Evolutionary conservation across 495 filamentous ascomycete genomes (phyloP), one percentile per base, ranked within the genome.

Genomic region (Bathelium albidoporum): DNA sequence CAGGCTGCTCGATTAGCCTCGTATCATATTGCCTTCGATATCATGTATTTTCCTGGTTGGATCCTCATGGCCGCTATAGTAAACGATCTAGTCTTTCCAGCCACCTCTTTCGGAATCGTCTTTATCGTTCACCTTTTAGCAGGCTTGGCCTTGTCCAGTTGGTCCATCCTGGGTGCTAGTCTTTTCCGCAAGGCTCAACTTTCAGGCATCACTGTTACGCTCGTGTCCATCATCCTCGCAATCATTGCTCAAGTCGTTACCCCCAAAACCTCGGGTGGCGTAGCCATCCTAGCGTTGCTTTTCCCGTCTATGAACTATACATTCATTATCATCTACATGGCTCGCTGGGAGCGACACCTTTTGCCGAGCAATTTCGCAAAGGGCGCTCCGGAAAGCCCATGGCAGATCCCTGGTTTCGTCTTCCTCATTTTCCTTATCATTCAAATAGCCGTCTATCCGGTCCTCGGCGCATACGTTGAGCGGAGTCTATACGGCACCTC

Each of bases 401-500:
- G 73, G 66, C 60, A 53, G 9, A 55, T 66, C 14, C 70, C 67
- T 18, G 68, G 66, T 16, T 69, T 61, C 34, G 44, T 66, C 16
- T 71, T 70, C 59, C 70, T 67, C 44, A 29, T 70, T 20, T 67
- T 70, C 65, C 65, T 89, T 31, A 75, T 88, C 32, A 68, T 90
- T 24, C 91, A 96, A 68, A 89, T 87, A 39, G 67, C 94, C 41
- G 79, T 77, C 3, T 96, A 87, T 73, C 86, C 87, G 1, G 62
- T 89, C 22, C 72, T 94, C 12, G 91, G 81, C 1, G 86, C 86
- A 22, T 64, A 87, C 1, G 76, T 94, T 22, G 91, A 96, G 73
- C 78, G 84, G n/a, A 75, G 71, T 20, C 78, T 94, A 1, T 90
- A 90, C 68, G 90, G 89, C 12, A 91, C 88, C 1, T 80, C 83